These are phyloP conservation scores for Anisodus tanguticus DNA, from an alignment of 257 asterid species.

Conservation along the genomic window DNA sequence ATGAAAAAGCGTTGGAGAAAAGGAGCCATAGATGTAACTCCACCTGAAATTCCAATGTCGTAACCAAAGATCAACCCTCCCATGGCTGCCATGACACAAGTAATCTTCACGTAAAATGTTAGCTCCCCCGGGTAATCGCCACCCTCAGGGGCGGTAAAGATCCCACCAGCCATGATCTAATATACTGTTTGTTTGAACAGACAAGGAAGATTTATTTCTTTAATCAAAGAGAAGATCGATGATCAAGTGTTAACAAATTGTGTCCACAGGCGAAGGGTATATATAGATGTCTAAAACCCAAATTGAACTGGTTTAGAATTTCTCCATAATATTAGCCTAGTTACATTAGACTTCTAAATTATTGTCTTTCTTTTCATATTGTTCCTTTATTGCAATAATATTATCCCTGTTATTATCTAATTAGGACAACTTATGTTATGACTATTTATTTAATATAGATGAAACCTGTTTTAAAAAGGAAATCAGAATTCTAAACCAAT, in stretches of 20 bases:
- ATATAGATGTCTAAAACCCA: neutral
- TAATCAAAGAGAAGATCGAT: too few relatives aligned
- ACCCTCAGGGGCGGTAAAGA: neutral
- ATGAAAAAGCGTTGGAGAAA: neutral
- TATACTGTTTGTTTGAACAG: too few relatives aligned
- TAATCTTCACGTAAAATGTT: neutral
- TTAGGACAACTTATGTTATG: too few relatives aligned
- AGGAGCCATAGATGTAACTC: conserved; percentile 19
- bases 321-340: neutral
- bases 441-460: too few relatives aligned
- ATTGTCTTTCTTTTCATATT: too few relatives aligned
- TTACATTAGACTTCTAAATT: neutral
- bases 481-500: too few relatives aligned
- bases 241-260: neutral
- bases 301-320: neutral
- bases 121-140: neutral
- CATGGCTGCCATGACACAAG: conserved; percentile 10
- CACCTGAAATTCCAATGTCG: conserved; percentile 5
- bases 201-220: neutral
- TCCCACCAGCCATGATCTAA: neutral
- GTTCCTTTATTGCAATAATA: too few relatives aligned
- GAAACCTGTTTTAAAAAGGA: too few relatives aligned
- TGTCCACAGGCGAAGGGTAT: neutral
- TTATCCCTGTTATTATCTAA: too few relatives aligned
- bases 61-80: conserved; percentile 17